Base-by-base conservation (phyloP, 2,329 filamentous ascomycete genomes). In the Calonectria pseudoreteaudii region DNA sequence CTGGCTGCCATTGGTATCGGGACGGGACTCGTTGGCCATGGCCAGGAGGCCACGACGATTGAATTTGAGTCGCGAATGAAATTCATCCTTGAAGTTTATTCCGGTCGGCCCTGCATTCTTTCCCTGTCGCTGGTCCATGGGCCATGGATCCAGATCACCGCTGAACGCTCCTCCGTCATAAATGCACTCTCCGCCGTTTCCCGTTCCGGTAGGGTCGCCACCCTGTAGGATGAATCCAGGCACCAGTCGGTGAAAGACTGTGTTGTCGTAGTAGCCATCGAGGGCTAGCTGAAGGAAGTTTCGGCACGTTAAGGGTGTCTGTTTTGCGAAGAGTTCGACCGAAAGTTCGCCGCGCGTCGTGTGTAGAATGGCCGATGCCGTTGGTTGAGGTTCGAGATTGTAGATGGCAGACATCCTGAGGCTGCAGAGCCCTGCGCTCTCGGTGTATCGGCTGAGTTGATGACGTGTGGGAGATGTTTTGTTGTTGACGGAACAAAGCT, bases 271-370 rank as follows among this genome's bases (percentile, higher is more conserved):
- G 88, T 98, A 98, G 79, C 95, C 95, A 83, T 99, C 96, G 78
- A 98, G 91, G 82, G 95, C 97, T 81, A 96, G 93, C 84, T 99
- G 97, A 47, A 99, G 90, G 85, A 99, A 99, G 87, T 98, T 98
- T 79, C 96, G 95, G 82, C 93, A 95, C 31, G 97, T 94, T 75
- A 98, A 89, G 11, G 97, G 97, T 0, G 95, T 94, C 85, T 99
- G 97, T 82, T 97, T 97, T 23, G 96, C 96, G 88, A 98, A 99
- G 71, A 99, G 92, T 85, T 98, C 95, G 85, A 99, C 91, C 47
- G 94, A 93, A 72, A 99, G 90, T 81, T 98, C 96, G 84, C 97
- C 97, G 58, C 93, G 89, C 9, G 95, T 98, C 13, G 97, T 99
- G 85, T 97, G 93, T 52, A 99, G 89, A 78, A 98, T 93, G 71